These are phyloP conservation scores for Hericium alpestre DNA, from an alignment of 768 basidiomycete genomes.

Conservation along the genomic window DNA sequence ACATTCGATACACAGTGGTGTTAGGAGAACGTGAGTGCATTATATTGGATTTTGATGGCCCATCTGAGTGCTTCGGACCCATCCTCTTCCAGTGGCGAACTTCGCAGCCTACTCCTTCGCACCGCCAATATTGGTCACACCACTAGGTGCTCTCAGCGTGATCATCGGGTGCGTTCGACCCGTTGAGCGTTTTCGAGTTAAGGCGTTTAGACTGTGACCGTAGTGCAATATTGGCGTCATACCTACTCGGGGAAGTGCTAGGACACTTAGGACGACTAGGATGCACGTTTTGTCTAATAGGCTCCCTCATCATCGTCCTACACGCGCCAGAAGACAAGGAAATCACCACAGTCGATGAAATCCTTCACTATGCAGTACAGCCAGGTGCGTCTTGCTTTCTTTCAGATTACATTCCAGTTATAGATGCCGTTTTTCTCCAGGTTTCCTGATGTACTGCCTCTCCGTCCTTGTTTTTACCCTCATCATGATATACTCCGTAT, in stretches of 20 bases:
- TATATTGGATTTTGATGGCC: background rate
- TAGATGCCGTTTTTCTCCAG: constrained; percentile 26
- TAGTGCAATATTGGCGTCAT: constrained; percentile 89
- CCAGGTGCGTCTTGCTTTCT: constrained; percentile 49
- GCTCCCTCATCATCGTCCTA: constrained; percentile 88
- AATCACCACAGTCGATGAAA: constrained; percentile 87
- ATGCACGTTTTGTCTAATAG: constrained; percentile 73
- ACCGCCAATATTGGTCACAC: constrained; percentile 95
- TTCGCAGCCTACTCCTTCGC: constrained; percentile 98
- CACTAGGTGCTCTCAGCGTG: constrained; percentile 92
- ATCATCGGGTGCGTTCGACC: constrained; percentile 70
- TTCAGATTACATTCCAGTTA: no score
- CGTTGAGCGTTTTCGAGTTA: background rate
- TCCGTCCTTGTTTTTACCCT: constrained; percentile 72
- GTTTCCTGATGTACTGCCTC: constrained; percentile 85
- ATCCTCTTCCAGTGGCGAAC: constrained; percentile 51
- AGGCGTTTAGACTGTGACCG: background rate
- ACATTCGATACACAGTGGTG: constrained; percentile 48
- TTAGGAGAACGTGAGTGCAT: constrained; percentile 70
- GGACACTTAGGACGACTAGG: constrained; percentile 87
- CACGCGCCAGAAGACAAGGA: constrained; percentile 96
- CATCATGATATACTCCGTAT: constrained; percentile 79
- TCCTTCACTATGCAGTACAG: constrained; percentile 84
- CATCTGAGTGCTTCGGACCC: background rate
- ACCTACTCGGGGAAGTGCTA: constrained; percentile 85